Evolutionary conservation across 2,329 filamentous ascomycete species (phyloP).

Genomic region (Arthrobotrys megalospora): DNA sequence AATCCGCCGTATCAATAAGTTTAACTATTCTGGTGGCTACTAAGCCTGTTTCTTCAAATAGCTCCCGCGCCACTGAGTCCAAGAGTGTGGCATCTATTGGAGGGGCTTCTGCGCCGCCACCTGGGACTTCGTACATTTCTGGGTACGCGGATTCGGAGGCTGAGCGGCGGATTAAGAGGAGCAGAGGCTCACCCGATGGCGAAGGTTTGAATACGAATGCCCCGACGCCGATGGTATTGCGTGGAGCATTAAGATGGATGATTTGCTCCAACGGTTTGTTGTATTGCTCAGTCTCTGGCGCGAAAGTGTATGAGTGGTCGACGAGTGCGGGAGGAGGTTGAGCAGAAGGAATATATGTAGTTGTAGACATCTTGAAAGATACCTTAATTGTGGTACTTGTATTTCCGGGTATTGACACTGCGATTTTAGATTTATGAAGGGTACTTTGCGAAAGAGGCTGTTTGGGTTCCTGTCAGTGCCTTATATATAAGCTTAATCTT

Average conservation of each 20-base stretch:
- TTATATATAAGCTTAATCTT: slow-evolving; percentile 32
- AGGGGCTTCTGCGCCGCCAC: slow-evolving; percentile 69
- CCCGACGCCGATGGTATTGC: slow-evolving; percentile 39
- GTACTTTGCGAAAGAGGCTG: neutral
- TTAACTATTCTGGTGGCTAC: slow-evolving; percentile 68
- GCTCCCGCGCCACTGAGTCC: slow-evolving; percentile 70
- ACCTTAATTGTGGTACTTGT: neutral
- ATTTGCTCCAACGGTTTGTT: slow-evolving; percentile 38
- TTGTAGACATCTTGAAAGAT: slow-evolving; percentile 1
- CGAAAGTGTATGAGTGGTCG: slow-evolving; percentile 38
- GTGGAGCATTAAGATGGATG: slow-evolving; percentile 36
- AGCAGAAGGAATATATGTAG: neutral
- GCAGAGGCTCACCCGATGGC: slow-evolving; percentile 39
- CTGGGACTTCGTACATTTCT: slow-evolving; percentile 71
- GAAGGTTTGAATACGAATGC: slow-evolving; percentile 39
- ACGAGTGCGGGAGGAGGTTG: slow-evolving; percentile 43
- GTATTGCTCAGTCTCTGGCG: slow-evolving; percentile 29
- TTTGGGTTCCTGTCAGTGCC: slow-evolving; percentile 7
- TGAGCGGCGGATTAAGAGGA: slow-evolving; percentile 70
- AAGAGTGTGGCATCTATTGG: slow-evolving; percentile 70
- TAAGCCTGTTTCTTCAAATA: slow-evolving; percentile 72
- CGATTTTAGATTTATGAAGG: neutral
- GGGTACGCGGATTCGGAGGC: slow-evolving; percentile 67
- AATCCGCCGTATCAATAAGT: slow-evolving; percentile 66
- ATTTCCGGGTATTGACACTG: neutral